Percentiles rank a stretch among this genome's conserved stretches.
Conservation (phyloP, 2,329 filamentous ascomycete genomes). For the Colletotrichum ledebouriae region DNA sequence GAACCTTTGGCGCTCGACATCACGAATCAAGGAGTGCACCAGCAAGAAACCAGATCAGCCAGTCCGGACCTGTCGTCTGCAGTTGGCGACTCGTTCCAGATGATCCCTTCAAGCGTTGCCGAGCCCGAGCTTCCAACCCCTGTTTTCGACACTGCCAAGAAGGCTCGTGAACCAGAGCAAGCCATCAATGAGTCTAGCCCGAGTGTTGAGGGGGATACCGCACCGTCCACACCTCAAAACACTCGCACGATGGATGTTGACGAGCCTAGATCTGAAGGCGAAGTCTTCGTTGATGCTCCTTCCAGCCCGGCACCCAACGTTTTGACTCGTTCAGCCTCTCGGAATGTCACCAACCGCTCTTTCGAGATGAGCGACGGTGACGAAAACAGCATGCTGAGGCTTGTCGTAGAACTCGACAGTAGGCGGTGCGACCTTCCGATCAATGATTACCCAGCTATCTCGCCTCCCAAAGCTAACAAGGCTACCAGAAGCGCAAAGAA, state of each 20-base stretch:
- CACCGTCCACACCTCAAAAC: constrained; percentile 39
- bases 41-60: constrained; percentile 36
- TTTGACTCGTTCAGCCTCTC: constrained; percentile 47
- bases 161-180: background rate
- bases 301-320: constrained; percentile 55
- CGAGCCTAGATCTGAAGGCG: constrained; percentile 58
- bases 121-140: constrained; percentile 38
- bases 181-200: background rate
- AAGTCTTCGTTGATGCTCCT: constrained; percentile 65
- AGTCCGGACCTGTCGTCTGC: constrained; percentile 30
- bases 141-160: constrained; percentile 18
- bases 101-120: constrained; percentile 48
- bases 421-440: constrained; percentile 50
- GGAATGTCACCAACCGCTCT: constrained; percentile 47
- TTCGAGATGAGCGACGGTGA: constrained; percentile 60
- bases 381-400: constrained; percentile 61
- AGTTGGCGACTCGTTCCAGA: constrained; percentile 40
- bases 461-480: constrained; percentile 47
- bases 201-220: background rate
- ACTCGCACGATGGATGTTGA: constrained; percentile 45
- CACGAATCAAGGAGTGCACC: constrained; percentile 29
- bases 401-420: constrained; percentile 65
- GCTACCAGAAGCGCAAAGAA: constrained; percentile 2
- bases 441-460: constrained; percentile 46
- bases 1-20: constrained; percentile 41